Evolutionary conservation across 2,329 filamentous ascomycete genomes (phyloP), one percentile per base, ranked within the genome.

Genomic region (Macroventuria anomochaeta): DNA sequence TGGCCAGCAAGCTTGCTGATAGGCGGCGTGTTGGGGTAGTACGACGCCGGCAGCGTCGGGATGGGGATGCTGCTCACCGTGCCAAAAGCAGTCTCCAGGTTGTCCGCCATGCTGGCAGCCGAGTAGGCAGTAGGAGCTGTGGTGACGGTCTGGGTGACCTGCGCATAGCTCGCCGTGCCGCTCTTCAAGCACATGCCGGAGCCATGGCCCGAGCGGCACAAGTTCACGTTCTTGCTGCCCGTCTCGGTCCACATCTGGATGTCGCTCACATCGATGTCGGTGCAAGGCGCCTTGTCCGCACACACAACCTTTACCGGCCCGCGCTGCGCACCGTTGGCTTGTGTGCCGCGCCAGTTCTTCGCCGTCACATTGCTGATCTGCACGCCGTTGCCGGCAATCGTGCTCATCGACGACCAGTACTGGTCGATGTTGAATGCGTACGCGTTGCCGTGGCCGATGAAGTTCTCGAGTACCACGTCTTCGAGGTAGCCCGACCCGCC

Each of bases 361-460:
- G 85, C 77, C 2, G 76, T 81, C 61, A 87, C 75, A 70, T 84
- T 81, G 60, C 61, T 74, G 36, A 83, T 77, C 53, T 79, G 68
- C 7, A 86, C 81, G 25, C 84, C 84, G 57, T 78, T 61, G 20
- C 84, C 84, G 1, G 67, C 58, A 3, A 74, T 65, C 0, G 70
- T 58, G 31, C 54, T 62, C 75, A 79, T 78, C 49, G 74, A 75
- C 25, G 68, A 66, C 83, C 83, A 85, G 62, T 80, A 77, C 49
- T 81, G 75, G 69, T 86, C 80, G 47, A 85, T 77, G 66, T 85
- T 75, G 20, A 85, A 73, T 10, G 78, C 79, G 73, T 85, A 86
- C 3, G 84, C 83, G 55, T 86, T 87, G 52, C 75, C 72, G 67
- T 84, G 82, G 32, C 84, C 84, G 67, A 84, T 82, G 69, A 86